Base-by-base conservation (phyloP, 2,329 filamentous ascomycete species). In the Chaetomiaceae sp. region DNA sequence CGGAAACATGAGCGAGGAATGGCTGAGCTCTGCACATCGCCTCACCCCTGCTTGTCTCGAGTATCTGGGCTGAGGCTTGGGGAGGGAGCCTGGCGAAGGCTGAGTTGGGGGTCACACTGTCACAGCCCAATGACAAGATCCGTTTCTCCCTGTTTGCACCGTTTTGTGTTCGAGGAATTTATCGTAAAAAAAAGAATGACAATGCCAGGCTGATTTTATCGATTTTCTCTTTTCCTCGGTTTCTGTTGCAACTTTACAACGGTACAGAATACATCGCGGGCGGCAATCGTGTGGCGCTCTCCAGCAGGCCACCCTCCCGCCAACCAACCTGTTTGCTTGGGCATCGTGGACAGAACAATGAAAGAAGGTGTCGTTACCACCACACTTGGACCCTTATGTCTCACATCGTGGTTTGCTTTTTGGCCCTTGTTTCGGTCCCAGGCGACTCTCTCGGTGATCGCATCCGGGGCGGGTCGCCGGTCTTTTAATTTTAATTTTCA, bases 371-470 rank as follows among this genome's bases (percentile, higher is more conserved):
- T 5, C 33, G 37, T 46, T 37, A 47, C 48, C 49, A 31, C 43
- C 40, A 43, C 49, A 37, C n/a, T 31, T 23, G 38, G 49, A 48
- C 44, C 38, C 44, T 43, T 44, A 48, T 51, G 49, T 51, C 49
- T 51, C 44, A 43, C 49, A 33, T 47, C 38, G 44, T 51, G 44
- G 49, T 51, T 51, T 47, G 49, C 44, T 43, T 34, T 31, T 17
- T 20, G 27, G 10, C 44, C 39, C 25, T 51, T 25, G 17, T 44
- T 45, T 47, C 23, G 38, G 38, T 1, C 40, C 38, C 49, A 51
- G 38, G 44, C 48, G 49, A 51, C 49, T 43, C 38, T 13, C 23
- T 30, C 23, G 30, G 30, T 25, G 43, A 34, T 37, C 48, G 49
- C 44, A 51, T 51, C 38, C 49, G 49, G 49, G 20, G 3, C 31